These are phyloP conservation scores for Kwoniella dejecticola DNA, from an alignment of 768 basidiomycete species.

Conservation along the genomic window DNA sequence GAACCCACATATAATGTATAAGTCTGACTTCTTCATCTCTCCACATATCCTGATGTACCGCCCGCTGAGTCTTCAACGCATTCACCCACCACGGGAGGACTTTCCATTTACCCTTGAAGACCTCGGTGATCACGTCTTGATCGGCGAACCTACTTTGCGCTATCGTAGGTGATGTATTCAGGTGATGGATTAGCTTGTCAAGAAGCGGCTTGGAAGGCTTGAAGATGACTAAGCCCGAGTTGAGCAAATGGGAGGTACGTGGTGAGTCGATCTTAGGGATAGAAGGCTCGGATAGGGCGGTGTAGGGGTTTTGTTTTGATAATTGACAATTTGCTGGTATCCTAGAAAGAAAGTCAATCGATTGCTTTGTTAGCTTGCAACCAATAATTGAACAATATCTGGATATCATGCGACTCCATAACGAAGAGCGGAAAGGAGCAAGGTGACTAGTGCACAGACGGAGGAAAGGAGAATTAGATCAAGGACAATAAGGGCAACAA, in stretches of 20 bases:
- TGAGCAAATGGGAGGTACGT: constrained; percentile 78
- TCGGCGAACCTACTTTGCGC: constrained; percentile 75
- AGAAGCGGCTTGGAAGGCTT: constrained; percentile 68
- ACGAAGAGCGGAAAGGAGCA: no score
- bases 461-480: no score
- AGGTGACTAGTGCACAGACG: no score
- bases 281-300: constrained; percentile 60
- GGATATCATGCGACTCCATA: no score
- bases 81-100: constrained; percentile 60
- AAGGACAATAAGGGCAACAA: no score
- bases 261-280: constrained; percentile 59
- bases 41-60: constrained; percentile 73
- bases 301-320: constrained; percentile 58
- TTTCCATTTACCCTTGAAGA: constrained; percentile 65
- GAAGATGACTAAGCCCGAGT: constrained; percentile 83
- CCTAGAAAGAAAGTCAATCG: constrained; percentile 60
- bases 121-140: constrained; percentile 82
- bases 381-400: no score
- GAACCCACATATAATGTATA: constrained; percentile 56
- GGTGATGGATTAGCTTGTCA: constrained; percentile 62
- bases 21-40: constrained; percentile 80
- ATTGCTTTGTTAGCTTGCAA: not conserved
- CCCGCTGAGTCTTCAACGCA: constrained; percentile 80
- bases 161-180: constrained; percentile 64
- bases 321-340: constrained; percentile 88